Base-by-base conservation (phyloP, 2,329 filamentous ascomycete species). In the Fusarium lyarnte region DNA sequence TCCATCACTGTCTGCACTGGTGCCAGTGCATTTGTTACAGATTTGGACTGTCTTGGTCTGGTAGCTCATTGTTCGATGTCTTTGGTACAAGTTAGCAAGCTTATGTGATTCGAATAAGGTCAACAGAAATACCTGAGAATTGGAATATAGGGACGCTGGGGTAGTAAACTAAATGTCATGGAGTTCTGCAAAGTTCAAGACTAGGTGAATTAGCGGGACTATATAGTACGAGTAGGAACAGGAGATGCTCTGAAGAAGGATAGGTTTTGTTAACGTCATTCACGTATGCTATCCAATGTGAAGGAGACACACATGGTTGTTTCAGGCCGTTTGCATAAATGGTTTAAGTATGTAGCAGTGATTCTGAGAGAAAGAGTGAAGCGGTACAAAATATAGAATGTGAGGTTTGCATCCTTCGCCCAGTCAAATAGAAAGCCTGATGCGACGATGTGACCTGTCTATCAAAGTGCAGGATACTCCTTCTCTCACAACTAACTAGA, bases 291-390 rank as follows among this genome's bases (percentile, higher is more conserved):
- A 25, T 21, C 31, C 23, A 52, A 16, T 52, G 17, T 3, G 6
- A 36, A 14, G 8, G 6, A 21, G 12, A 52, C 31, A 51, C 8
- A n/a, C 2, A 16, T 21, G 25, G 6, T 16, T 16, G 6, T 21
- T 51, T 25, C n/a, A 21, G 21, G 12, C 31, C 11, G 12, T 25
- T 16, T 36, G 8, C n/a, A 8, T 25, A 19, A 51, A 36, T 8
- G 5, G 0, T 1, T 14, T 21, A 12, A 13, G 25, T 36, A 14
- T 25, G 3, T 13, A 31, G 3, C 5, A 16, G 9, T 5, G 2
- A 36, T 11, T 5, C 1, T 35, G 2, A 8, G 6, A 8, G 3
- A 36, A 35, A 25, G 3, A 3, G 8, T 16, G 0, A n/a, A 25
- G 8, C 11, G 35, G 47, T 16, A 35, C 0, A 6, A 21, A 21